Base-by-base conservation (phyloP, 1,284 basidiomycete species). In the Cryptococcus sp. region DNA sequence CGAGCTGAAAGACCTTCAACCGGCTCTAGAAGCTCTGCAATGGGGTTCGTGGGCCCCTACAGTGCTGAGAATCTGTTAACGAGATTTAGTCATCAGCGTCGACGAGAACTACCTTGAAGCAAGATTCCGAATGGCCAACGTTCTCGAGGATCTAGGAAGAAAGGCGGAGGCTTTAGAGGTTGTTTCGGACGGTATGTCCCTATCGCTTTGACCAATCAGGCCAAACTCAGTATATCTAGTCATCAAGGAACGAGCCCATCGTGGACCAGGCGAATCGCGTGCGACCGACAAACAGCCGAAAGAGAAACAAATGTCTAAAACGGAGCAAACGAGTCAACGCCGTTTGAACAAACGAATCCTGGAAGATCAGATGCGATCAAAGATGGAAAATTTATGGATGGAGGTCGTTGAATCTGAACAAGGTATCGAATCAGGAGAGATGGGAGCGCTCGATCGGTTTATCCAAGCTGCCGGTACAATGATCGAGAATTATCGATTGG, bases 401-500 rank as follows among this genome's bases (percentile, higher is more conserved):
- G 72, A 73, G 32, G 72, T 80, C 1, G 66, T 70, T 14, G 66
- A 72, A 6, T 68, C 79, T 13, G 77, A 80, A 48, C 57, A 58
- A 7, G 64, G 59, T 2, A 70, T 77, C 31, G 69, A 68, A 15
- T 55, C 59, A 2, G 76, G 76, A 7, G 72, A 80, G 7, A 65
- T 65, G 5, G 70, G 69, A 8, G 77, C 80, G 6, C 65, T 79
- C 46, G 72, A 76, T 37, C 73, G 79, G 46, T 98, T 93, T 88
- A 79, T 96, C 58, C 73, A 87, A 33, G 85, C 90, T 64, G 90
- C 92, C 0, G 88, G 89, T 63, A 88, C 85, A 57, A 80, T 98
- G 49, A 82, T 96, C 13, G 91, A 96, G 62, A 86, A 85, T 66
- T 97, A 93, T 77, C 81, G 93, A 48, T 85, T 90, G 76, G 93